These are phyloP conservation scores for Bondarzewia mesenterica DNA, from an alignment of 1,284 basidiomycete genomes.

Conservation along the genomic window DNA sequence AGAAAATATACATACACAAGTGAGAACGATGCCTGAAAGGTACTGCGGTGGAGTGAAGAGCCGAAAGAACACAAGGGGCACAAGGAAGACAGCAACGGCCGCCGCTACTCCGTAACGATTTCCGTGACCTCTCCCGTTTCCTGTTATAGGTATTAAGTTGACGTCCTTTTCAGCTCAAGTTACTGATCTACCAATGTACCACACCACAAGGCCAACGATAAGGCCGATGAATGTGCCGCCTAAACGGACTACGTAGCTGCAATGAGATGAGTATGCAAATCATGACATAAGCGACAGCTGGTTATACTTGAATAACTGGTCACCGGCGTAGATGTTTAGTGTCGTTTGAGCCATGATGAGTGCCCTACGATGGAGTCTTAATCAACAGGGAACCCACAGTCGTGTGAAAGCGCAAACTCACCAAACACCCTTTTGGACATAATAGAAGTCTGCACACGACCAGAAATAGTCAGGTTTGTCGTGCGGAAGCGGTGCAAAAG, in stretches of 20 bases:
- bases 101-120: slow-evolving; percentile 54
- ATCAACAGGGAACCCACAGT: neutral
- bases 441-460: slow-evolving; percentile 30
- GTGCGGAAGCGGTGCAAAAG: neutral
- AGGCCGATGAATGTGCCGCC: slow-evolving; percentile 31
- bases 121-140: slow-evolving; percentile 41
- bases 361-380: slow-evolving; percentile 31
- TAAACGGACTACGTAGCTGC: slow-evolving; percentile 38
- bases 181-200: slow-evolving; percentile 40
- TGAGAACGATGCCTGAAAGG: slow-evolving; percentile 29
- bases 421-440: slow-evolving; percentile 36
- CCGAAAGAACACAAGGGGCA: slow-evolving; percentile 48
- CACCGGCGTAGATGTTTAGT: slow-evolving; percentile 52
- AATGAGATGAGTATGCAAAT: slow-evolving; percentile 1
- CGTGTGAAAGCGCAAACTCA: slow-evolving; percentile 11
- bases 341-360: slow-evolving; percentile 64
- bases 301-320: slow-evolving; percentile 51
- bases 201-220: slow-evolving; percentile 42
- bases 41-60: slow-evolving; percentile 39
- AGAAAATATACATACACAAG: slow-evolving; percentile 21
- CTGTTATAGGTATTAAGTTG: slow-evolving; percentile 17
- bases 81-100: slow-evolving; percentile 38
- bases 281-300: slow-evolving; percentile 20
- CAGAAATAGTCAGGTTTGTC: neutral
- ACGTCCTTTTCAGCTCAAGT: neutral